Conservation (phyloP, 495 filamentous ascomycete species). For the Penicillium turbatum region DNA sequence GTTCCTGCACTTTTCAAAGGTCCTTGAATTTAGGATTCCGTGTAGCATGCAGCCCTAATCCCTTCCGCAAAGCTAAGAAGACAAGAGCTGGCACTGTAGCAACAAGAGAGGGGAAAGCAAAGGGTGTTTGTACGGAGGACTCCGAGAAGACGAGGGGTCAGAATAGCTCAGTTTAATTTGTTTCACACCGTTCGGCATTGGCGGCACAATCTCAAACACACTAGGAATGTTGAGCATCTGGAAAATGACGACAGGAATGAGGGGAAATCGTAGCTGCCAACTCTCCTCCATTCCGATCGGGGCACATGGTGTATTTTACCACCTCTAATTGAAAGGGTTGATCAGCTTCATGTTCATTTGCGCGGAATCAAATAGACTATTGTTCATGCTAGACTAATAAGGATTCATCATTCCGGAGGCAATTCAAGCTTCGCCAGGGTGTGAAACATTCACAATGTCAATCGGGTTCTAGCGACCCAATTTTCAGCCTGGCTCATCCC, state of each 20-base stretch:
- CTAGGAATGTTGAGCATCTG: constrained; percentile 11
- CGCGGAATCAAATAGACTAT: too few species aligned
- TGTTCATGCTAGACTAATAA: neutral
- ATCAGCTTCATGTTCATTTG: neutral
- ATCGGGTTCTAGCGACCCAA: neutral
- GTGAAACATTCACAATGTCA: constrained; percentile 1
- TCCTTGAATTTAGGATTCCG: neutral
- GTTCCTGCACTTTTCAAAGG: neutral
- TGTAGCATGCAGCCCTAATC: constrained; percentile 2
- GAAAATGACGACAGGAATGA: constrained; percentile 10
- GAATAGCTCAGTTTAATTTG: neutral
- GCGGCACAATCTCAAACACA: constrained; percentile 10
- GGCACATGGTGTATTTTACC: constrained; percentile 14
- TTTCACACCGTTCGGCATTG: neutral
- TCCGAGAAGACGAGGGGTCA: neutral
- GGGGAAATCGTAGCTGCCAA: constrained; percentile 5
- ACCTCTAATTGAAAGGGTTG: neutral
- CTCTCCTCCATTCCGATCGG: constrained; percentile 19
- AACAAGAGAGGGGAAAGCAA: neutral
- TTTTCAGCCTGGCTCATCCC: neutral
- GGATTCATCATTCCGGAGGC: neutral
- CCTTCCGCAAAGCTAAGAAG: neutral
- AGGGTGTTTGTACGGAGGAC: neutral
- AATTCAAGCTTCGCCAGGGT: neutral
- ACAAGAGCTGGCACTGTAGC: neutral